phyloP scores from a whole-genome alignment of 352 stramenopile genomes.

The Peronospora belbahrii region DNA sequence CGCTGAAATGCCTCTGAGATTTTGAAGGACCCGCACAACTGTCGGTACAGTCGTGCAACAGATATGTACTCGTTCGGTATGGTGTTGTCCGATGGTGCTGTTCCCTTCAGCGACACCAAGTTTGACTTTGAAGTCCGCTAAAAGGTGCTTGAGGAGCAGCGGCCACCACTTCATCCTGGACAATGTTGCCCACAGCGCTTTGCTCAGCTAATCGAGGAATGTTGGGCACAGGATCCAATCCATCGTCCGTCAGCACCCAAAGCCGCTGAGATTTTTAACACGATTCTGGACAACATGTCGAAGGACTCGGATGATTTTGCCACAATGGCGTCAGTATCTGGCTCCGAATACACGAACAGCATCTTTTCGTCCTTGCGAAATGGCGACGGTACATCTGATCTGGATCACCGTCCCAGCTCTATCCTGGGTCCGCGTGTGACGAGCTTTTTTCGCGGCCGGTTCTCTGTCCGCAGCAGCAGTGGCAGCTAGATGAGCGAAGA shows the following conservation, averaged over 20 bases:
- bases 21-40: constrained; percentile 56
- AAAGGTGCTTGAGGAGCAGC: constrained; percentile 45
- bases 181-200: constrained; percentile 45
- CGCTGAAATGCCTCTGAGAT: constrained; percentile 65
- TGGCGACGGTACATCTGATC: constrained; percentile 21
- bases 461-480: constrained; percentile 36
- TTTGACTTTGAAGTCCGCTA: constrained; percentile 70
- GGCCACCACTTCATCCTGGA: constrained; percentile 40
- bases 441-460: constrained; percentile 52
- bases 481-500: constrained; percentile 34
- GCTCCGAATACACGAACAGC: constrained; percentile 49
- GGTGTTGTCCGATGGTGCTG: constrained; percentile 49
- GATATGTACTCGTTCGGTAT: constrained; percentile 76
- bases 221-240: constrained; percentile 44
- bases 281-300: constrained; percentile 45
- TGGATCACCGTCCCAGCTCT: constrained; percentile 40
- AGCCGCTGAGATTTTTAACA: constrained; percentile 41
- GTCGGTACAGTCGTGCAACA: constrained; percentile 48
- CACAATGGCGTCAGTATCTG: constrained; percentile 23
- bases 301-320: constrained; percentile 30
- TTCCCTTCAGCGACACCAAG: constrained; percentile 53
- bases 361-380: constrained; percentile 47
- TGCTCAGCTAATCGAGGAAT: constrained; percentile 48
- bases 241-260: constrained; percentile 39
- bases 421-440: constrained; percentile 45